Conservation (phyloP, 257 asterid species). For the Capsicum rhomboideum region DNA sequence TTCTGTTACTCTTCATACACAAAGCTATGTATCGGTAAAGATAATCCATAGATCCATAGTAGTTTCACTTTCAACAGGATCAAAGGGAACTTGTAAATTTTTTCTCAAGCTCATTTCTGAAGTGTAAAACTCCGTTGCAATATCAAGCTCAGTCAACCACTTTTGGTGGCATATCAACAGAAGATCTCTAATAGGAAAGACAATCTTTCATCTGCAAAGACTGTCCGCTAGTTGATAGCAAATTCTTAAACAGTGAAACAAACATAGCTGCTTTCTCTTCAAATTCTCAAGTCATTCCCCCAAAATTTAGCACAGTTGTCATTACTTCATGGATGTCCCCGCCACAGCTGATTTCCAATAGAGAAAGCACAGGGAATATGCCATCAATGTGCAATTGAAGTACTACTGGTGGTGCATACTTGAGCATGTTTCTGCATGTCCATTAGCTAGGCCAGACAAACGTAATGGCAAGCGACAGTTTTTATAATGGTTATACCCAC, state of each 20-base stretch:
- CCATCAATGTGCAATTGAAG: no score
- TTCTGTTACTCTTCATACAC: background rate
- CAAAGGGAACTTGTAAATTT: background rate
- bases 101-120: background rate
- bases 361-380: no score
- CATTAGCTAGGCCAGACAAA: no score
- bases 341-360: no score
- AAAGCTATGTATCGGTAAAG: background rate
- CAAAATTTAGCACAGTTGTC: background rate
- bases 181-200: background rate
- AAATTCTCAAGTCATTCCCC: background rate
- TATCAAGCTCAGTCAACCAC: background rate
- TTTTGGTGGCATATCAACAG: background rate
- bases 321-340: background rate
- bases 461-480: no score
- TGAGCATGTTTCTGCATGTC: no score
- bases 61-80: background rate
- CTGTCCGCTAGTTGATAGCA: background rate
- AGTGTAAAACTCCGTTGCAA: background rate
- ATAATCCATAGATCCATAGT: background rate
- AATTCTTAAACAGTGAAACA: background rate
- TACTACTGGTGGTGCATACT: no score
- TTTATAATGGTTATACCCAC: no score
- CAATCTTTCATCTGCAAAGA: background rate
- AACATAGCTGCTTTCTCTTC: background rate